Evolutionary conservation across 139 green algal genomes (phyloP).

Genomic region (Closterium sp.): DNA sequence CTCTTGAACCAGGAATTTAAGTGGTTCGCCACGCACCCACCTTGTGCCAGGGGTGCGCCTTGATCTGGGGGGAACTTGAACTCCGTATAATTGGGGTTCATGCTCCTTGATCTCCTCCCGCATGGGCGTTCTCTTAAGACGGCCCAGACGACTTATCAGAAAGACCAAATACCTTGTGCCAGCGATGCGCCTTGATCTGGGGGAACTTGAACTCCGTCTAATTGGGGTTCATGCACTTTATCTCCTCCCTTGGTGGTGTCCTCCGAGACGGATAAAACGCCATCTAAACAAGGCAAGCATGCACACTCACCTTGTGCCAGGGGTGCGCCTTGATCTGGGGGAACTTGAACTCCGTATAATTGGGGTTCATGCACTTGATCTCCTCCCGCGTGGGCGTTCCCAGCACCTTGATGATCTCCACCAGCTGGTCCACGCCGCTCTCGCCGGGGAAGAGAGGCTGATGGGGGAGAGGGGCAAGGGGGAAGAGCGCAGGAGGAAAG

Average conservation of each 20-base stretch:
- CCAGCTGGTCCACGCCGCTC: conserved; percentile 96
- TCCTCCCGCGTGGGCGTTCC: conserved; percentile 91
- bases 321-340: conserved; percentile 95
- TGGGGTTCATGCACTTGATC: conserved; percentile 99
- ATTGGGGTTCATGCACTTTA: conserved; percentile 99
- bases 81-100: conserved; percentile 99
- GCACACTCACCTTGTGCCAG: conserved; percentile 81
- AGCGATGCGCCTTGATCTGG: conserved; percentile 95
- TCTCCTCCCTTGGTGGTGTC: conserved; percentile 79
- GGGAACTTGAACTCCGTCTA: conserved; percentile 99
- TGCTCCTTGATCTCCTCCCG: conserved; percentile 93
- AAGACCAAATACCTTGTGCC: conserved; percentile 77
- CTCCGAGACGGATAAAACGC: too few species aligned
- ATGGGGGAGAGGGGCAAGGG: not conserved
- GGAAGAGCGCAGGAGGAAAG: not conserved
- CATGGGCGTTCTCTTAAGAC: too few species aligned
- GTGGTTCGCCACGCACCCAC: conserved; percentile 60
- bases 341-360: conserved; percentile 99
- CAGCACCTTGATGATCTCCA: conserved; percentile 99
- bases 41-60: conserved; percentile 92
- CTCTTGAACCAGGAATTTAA: too few species aligned
- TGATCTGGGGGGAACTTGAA: conserved; percentile 99
- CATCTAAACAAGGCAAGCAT: not conserved
- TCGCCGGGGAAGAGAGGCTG: conserved; percentile 74
- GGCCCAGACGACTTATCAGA: not conserved